These are phyloP conservation scores for Suillus decipiens DNA, from an alignment of 768 basidiomycete genomes.

Conservation along the genomic window DNA sequence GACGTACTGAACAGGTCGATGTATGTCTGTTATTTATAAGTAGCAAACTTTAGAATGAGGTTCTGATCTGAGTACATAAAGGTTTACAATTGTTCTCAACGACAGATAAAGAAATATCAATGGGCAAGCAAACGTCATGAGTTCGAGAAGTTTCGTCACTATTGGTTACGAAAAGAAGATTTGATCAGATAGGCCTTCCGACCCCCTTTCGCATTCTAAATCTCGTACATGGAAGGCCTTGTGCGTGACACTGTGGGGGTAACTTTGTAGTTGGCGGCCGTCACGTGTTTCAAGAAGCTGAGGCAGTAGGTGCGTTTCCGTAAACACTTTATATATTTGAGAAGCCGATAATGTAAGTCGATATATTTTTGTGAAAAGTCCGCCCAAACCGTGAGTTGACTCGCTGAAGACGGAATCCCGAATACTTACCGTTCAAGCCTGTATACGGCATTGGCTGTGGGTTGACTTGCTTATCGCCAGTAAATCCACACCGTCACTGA, in stretches of 20 bases:
- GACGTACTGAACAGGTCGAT: not conserved
- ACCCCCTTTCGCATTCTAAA: not conserved
- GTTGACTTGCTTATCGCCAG: not conserved
- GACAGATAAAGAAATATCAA: conserved; percentile 7
- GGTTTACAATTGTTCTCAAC: conserved; percentile 1
- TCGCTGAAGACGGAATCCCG: no score
- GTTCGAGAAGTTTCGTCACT: not conserved
- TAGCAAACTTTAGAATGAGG: not conserved
- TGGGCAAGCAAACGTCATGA: conserved; percentile 7
- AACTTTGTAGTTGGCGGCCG: not conserved
- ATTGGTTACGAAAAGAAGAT: not conserved
- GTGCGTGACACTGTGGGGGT: not conserved
- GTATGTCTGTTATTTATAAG: conserved; percentile 1
- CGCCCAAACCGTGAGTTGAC: no score
- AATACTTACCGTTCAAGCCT: not conserved
- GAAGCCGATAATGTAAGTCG: not conserved
- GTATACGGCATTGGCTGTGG: not conserved
- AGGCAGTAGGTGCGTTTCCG: not conserved
- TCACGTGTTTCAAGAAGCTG: not conserved
- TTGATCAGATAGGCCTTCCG: not conserved
- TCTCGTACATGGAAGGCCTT: not conserved
- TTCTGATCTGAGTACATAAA: not conserved
- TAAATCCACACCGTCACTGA: not conserved
- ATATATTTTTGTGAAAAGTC: not conserved
- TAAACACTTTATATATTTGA: not conserved